A percentile compares a stretch with the other conserved stretches of the same genome.
Conservation (phyloP, 306 rosid genomes). For the Morella rubra region DNA sequence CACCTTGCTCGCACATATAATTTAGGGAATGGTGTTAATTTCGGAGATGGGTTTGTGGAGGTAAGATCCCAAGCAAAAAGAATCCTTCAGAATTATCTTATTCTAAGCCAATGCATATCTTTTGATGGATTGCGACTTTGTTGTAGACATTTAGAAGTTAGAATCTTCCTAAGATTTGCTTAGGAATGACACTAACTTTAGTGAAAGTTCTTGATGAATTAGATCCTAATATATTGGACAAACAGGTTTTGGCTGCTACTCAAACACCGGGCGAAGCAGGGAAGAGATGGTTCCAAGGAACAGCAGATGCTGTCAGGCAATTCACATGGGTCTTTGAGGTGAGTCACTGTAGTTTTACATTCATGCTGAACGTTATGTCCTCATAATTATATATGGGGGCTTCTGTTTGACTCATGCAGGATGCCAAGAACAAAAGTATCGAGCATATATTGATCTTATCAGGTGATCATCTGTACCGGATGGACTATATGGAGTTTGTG, state of each 20-base stretch:
- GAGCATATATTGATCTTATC: constrained; percentile 85
- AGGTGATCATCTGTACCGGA: constrained; percentile 90
- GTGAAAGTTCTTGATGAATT: constrained; percentile 13
- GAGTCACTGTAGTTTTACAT: constrained; percentile 12
- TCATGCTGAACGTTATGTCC: neutral
- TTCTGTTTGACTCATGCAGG: constrained; percentile 43
- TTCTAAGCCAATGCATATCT: neutral
- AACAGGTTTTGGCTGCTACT: constrained; percentile 94
- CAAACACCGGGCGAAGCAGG: constrained; percentile 91
- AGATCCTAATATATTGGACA: constrained; percentile 19
- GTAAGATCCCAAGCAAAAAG: constrained; percentile 31
- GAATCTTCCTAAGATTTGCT: neutral
- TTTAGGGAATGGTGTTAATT: constrained; percentile 75
- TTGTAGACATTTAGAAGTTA: constrained; percentile 1
- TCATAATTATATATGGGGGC: neutral
- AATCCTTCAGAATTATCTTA: neutral
- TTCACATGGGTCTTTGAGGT: constrained; percentile 96
- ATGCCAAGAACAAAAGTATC: constrained; percentile 84
- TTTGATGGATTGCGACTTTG: neutral
- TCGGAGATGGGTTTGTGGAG: constrained; percentile 92
- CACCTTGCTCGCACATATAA: constrained; percentile 75
- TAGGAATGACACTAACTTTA: neutral
- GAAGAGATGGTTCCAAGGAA: constrained; percentile 91
- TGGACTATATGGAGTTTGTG: constrained; percentile 85
- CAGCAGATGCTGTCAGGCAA: constrained; percentile 97